These are phyloP conservation scores for Saccharomycopsis selenospora DNA, from an alignment of 805 yeast species.

Conservation along the genomic window DNA sequence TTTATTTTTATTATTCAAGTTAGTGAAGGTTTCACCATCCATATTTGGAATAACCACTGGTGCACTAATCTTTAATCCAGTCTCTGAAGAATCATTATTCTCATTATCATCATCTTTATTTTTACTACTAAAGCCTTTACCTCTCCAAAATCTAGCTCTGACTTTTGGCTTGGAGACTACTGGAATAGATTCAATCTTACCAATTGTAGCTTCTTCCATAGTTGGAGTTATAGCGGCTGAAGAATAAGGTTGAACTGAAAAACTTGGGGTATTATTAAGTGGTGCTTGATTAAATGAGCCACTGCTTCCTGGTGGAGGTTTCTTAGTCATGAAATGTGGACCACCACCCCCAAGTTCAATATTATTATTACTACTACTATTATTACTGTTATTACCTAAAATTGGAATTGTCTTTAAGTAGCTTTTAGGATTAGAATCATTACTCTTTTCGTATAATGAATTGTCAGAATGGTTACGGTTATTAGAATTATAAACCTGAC, in stretches of 20 bases:
- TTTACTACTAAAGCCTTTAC: constrained; percentile 16
- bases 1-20: constrained; percentile 15
- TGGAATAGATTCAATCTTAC: constrained; percentile 7
- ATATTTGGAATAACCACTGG: constrained; percentile 17
- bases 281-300: too few species aligned
- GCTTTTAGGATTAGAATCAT: neutral
- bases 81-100: neutral
- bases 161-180: constrained; percentile 23
- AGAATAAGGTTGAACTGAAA: constrained; percentile 16
- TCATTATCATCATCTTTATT: constrained; percentile 15
- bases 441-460: neutral
- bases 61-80: constrained; percentile 21
- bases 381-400: neutral
- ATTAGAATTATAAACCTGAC: neutral
- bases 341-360: too few species aligned
- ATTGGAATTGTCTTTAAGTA: too few species aligned
- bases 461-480: constrained; percentile 6
- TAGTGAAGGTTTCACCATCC: constrained; percentile 17
- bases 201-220: constrained; percentile 9
- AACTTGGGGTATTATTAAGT: constrained; percentile 3
- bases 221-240: constrained; percentile 16
- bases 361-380: too few species aligned
- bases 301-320: neutral
- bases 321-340: too few species aligned
- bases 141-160: constrained; percentile 30